Evolutionary conservation across 2,329 filamentous ascomycete genomes (phyloP).

Genomic region (Aureobasidium mangrovei): DNA sequence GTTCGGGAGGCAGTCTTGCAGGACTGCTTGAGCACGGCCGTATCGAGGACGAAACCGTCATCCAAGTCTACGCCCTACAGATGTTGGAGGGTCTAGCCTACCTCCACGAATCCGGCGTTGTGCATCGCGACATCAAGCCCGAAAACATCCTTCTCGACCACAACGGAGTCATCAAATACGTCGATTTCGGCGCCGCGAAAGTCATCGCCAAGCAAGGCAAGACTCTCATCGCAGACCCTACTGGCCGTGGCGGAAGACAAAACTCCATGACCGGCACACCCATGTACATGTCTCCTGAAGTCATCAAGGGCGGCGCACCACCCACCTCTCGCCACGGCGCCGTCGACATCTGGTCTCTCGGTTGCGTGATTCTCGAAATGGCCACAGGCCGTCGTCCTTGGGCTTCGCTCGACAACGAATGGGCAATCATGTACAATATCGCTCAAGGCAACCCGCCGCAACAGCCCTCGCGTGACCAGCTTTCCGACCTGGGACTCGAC

Average conservation of each 20-base stretch:
- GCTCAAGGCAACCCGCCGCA: constrained; percentile 90
- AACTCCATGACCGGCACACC: constrained; percentile 95
- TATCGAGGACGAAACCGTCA: constrained; percentile 95
- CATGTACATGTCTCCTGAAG: constrained; percentile 99
- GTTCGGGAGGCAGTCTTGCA: constrained; percentile 86
- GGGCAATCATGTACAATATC: constrained; percentile 99
- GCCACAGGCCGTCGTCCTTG: constrained; percentile 88
- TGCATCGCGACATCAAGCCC: constrained; percentile 95
- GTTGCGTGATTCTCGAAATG: constrained; percentile 97
- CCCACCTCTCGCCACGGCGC: constrained; percentile 66
- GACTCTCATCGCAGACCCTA: constrained; percentile 57
- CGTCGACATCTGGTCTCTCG: constrained; percentile 92
- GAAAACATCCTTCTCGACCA: constrained; percentile 95
- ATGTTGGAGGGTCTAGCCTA: constrained; percentile 90
- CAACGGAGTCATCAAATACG: constrained; percentile 97
- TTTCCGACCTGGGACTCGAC: constrained; percentile 76
- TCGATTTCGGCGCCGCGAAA: constrained; percentile 96
- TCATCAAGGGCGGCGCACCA: constrained; percentile 85
- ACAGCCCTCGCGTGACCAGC: constrained; percentile 70
- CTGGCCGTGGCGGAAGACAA: constrained; percentile 42
- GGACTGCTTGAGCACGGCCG: constrained; percentile 86
- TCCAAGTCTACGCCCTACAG: constrained; percentile 92
- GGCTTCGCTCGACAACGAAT: constrained; percentile 95
- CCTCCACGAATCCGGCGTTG: constrained; percentile 82
- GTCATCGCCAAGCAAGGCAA: constrained; percentile 90